These are phyloP conservation scores for Dactylellina drechsleri DNA, from an alignment of 2,329 filamentous ascomycete genomes.

Conservation along the genomic window DNA sequence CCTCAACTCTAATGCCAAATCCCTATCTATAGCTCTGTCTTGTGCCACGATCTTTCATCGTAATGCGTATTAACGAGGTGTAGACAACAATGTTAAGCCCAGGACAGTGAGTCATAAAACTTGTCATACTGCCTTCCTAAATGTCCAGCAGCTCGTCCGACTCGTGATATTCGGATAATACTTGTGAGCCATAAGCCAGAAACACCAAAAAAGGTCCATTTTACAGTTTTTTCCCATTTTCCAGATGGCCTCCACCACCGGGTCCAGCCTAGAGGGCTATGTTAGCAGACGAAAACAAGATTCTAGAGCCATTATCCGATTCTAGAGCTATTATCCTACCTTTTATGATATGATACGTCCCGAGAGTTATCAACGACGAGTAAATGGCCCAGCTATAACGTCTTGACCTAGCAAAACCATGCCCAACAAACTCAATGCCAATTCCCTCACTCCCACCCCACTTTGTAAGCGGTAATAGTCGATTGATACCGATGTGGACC, in stretches of 20 bases:
- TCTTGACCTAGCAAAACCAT: slow-evolving; percentile 71
- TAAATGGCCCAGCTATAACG: slow-evolving; percentile 56
- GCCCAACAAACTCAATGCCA: slow-evolving; percentile 81
- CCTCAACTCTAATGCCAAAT: neutral
- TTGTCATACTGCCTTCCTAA: slow-evolving; percentile 57
- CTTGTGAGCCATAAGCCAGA: slow-evolving; percentile 56
- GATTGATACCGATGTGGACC: slow-evolving; percentile 79
- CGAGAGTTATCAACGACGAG: slow-evolving; percentile 52
- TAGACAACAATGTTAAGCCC: too few relatives aligned
- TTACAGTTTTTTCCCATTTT: slow-evolving; percentile 31
- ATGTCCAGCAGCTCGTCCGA: slow-evolving; percentile 56
- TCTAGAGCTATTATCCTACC: slow-evolving; percentile 37
- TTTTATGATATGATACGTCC: slow-evolving; percentile 57
- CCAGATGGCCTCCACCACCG: slow-evolving; percentile 46
- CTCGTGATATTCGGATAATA: slow-evolving; percentile 52
- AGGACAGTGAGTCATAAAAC: slow-evolving; percentile 49
- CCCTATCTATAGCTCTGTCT: neutral
- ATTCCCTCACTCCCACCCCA: slow-evolving; percentile 89
- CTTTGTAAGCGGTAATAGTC: slow-evolving; percentile 76
- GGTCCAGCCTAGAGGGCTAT: slow-evolving; percentile 42
- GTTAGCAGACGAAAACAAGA: slow-evolving; percentile 1
- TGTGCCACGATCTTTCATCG: neutral
- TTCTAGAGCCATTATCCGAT: neutral
- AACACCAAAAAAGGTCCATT: slow-evolving; percentile 35
- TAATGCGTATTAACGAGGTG: too few relatives aligned